Evolutionary conservation across 1,284 basidiomycete genomes (phyloP).

Genomic region (Bothia castanella): DNA sequence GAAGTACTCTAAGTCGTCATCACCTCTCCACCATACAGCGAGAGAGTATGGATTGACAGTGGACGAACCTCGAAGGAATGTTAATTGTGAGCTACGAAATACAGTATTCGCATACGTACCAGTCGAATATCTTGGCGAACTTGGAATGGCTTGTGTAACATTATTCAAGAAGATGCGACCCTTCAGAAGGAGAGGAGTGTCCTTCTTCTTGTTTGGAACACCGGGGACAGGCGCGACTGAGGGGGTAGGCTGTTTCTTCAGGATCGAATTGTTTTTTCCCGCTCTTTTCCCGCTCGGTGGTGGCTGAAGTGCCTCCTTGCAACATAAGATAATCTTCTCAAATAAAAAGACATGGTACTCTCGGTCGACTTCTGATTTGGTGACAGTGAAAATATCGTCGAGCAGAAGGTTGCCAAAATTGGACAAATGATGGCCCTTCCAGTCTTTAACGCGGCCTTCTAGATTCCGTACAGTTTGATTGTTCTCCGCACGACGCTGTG

Average conservation of each 20-base stretch:
- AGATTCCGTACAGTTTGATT: conserved; percentile 85
- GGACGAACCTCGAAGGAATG: conserved; percentile 37
- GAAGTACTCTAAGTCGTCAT: conserved; percentile 91
- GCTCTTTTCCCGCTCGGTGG: conserved; percentile 55
- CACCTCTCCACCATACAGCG: conserved; percentile 92
- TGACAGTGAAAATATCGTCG: conserved; percentile 94
- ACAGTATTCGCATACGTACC: conserved; percentile 45
- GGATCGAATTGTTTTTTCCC: conserved; percentile 70
- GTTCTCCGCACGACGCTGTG: conserved; percentile 84
- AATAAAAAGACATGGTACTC: conserved; percentile 99
- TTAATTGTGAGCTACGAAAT: conserved; percentile 9
- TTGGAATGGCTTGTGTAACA: conserved; percentile 73
- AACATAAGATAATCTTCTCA: conserved; percentile 98
- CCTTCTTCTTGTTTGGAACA: conserved; percentile 64
- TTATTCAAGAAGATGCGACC: conserved; percentile 98
- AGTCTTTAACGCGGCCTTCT: conserved; percentile 91
- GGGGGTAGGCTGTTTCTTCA: conserved; percentile 63
- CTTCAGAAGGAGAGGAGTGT: conserved; percentile 84
- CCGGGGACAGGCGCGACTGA: conserved; percentile 45
- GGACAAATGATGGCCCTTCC: conserved; percentile 96
- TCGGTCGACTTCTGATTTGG: conserved; percentile 93
- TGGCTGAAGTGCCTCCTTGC: conserved; percentile 73
- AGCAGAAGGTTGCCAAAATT: conserved; percentile 92
- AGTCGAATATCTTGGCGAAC: conserved; percentile 52
- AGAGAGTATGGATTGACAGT: conserved; percentile 58